These are phyloP conservation scores for Phaeotremella fagi DNA, from an alignment of 768 basidiomycete genomes.

Conservation along the genomic window DNA sequence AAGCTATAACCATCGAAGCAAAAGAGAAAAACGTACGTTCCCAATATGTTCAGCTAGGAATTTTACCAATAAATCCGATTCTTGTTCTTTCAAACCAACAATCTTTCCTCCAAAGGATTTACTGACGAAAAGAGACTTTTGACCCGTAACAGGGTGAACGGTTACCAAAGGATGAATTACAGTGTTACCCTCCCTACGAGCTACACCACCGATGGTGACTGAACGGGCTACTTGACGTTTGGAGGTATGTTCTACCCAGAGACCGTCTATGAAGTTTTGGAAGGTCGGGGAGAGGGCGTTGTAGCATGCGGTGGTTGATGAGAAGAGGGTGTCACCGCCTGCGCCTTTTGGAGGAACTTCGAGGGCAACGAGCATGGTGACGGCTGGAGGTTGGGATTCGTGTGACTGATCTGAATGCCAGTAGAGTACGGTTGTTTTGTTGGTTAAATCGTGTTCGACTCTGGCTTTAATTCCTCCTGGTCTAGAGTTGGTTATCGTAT, in stretches of 20 bases:
- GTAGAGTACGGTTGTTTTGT: background rate
- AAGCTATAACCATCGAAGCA: background rate
- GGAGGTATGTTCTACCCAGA: background rate
- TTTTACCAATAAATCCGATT: slow-evolving; percentile 7
- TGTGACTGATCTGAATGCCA: slow-evolving; percentile 19
- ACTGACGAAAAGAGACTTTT: slow-evolving; percentile 7
- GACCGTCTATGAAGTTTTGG: background rate
- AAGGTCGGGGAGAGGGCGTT: background rate
- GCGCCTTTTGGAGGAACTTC: background rate
- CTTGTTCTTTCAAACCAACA: slow-evolving; percentile 7
- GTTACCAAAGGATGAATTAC: slow-evolving; percentile 7
- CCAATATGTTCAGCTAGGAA: slow-evolving; percentile 9
- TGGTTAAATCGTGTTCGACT: background rate
- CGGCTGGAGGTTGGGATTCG: slow-evolving; percentile 13
- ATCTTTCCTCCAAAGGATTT: slow-evolving; percentile 3
- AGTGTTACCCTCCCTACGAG: background rate
- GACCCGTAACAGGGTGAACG: slow-evolving; percentile 10
- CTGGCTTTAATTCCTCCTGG: background rate
- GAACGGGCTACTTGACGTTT: background rate
- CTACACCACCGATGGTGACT: background rate
- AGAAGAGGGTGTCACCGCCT: background rate
- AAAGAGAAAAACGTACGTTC: background rate
- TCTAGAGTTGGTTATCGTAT: background rate
- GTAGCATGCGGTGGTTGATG: background rate
- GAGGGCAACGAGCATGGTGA: slow-evolving; percentile 9